phyloP scores from a whole-genome alignment of 2,329 filamentous ascomycete genomes.

The Cladosporium sp. region DNA sequence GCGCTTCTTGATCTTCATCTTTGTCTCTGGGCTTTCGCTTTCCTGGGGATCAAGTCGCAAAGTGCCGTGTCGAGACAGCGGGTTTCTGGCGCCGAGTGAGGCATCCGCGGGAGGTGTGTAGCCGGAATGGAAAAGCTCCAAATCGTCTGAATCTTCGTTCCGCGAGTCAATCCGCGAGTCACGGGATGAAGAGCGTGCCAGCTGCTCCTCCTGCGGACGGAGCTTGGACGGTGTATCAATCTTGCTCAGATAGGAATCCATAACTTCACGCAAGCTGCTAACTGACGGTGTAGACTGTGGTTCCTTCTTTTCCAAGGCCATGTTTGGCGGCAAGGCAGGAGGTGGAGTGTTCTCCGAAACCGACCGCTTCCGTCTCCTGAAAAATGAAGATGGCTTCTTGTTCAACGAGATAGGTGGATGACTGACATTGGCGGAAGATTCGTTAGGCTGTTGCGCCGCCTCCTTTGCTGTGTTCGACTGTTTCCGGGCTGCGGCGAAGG shows the following conservation, averaged over 20 bases:
- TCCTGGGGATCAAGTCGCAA: slow-evolving; percentile 17
- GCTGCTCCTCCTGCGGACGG: slow-evolving; percentile 9
- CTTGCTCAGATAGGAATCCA: slow-evolving; percentile 69
- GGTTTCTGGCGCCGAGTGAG: slow-evolving; percentile 49
- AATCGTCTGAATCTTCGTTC: slow-evolving; percentile 31
- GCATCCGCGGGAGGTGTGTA: slow-evolving; percentile 68
- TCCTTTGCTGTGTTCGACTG: slow-evolving; percentile 7
- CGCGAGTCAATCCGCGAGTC: slow-evolving; percentile 15
- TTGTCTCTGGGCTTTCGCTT: slow-evolving; percentile 32
- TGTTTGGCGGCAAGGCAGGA: slow-evolving; percentile 40
- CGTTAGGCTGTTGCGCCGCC: not conserved
- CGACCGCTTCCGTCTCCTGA: slow-evolving; percentile 88
- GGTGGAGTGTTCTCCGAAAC: slow-evolving; percentile 61
- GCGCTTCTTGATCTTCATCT: slow-evolving; percentile 35
- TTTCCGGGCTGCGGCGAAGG: not conserved
- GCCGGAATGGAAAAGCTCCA: slow-evolving; percentile 65
- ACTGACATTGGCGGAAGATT: not conserved
- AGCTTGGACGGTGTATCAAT: slow-evolving; percentile 11
- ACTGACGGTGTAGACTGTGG: slow-evolving; percentile 46
- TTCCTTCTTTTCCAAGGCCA: slow-evolving; percentile 30
- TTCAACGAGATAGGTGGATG: slow-evolving; percentile 47
- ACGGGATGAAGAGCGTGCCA: slow-evolving; percentile 27
- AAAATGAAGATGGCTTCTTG: slow-evolving; percentile 93
- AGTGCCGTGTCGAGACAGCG: slow-evolving; percentile 22
- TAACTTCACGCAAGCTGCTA: slow-evolving; percentile 76